phyloP scores from a whole-genome alignment of 2,329 filamentous ascomycete genomes.

The Orbilia blumenaviensis region DNA sequence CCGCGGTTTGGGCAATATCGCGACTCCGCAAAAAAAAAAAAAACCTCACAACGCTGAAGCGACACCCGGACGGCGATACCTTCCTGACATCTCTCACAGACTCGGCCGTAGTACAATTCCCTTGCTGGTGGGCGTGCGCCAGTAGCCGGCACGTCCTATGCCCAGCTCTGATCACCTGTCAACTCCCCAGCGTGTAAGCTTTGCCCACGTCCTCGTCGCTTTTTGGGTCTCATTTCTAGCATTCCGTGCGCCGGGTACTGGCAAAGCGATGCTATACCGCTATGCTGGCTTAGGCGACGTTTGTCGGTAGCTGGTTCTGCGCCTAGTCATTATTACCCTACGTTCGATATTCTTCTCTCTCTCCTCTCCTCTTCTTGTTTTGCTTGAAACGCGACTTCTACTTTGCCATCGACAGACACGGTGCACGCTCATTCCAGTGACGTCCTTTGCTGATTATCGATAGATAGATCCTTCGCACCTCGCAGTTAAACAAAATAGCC shows the following conservation, averaged over 20 bases:
- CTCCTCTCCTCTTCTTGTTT: no score
- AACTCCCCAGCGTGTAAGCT: constrained; percentile 51
- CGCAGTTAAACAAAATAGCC: constrained; percentile 45
- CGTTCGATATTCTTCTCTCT: neutral
- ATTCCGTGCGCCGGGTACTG: constrained; percentile 1
- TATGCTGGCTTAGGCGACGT: neutral
- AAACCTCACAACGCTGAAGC: no score
- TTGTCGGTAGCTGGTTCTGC: no score
- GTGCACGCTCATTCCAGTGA: neutral
- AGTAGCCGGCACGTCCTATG: constrained; percentile 19
- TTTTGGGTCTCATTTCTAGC: constrained; percentile 23
- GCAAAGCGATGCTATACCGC: neutral
- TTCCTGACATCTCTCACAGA: constrained; percentile 51
- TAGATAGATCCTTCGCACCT: constrained; percentile 39
- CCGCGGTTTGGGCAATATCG: neutral
- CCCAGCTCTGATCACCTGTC: constrained; percentile 41
- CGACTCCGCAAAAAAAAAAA: neutral
- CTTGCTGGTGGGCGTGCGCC: constrained; percentile 60
- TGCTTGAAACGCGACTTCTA: constrained; percentile 11
- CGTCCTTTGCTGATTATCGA: neutral
- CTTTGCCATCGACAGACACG: neutral
- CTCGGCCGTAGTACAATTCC: constrained; percentile 44
- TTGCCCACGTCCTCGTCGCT: constrained; percentile 27
- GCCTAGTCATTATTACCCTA: no score
- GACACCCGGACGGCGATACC: neutral